Evolutionary conservation across 2,329 filamentous ascomycete genomes (phyloP), one percentile per base, ranked within the genome.

Genomic region (Didymella segeticola): DNA sequence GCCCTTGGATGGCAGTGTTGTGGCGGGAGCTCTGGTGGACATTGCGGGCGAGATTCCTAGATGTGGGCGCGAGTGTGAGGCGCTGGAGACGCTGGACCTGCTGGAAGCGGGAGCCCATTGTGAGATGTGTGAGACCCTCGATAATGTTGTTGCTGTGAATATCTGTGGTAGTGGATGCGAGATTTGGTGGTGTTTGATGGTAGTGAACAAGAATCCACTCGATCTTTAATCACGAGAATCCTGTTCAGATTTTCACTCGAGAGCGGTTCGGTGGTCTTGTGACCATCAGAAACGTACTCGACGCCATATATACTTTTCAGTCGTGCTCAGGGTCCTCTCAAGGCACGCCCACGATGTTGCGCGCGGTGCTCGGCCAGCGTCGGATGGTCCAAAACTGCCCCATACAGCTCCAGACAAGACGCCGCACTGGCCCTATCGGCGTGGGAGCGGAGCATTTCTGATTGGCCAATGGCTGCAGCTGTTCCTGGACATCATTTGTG

Each of bases 1-100:
- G 56, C 19, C 64, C 57, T 30, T 62, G 67, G 6, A 69, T 39
- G 14, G 70, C 66, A 46, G 67, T 68, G 65, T 71, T 53, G 47
- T 62, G 67, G 22, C 64, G 63, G 34, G 67, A 62, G 62, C 64
- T 70, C 37, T 66, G 67, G 50, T 71, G 69, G 15, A 73, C 69
- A 52, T 68, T 62, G 36, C 70, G 67, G 9, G 63, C 47, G 26
- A 70, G 53, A 8, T 56, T 57, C 19, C 62, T 65, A 31, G 55
- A 52, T 42, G 61, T 53, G n/a, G 65, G 60, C 19, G 62, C 43
- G 39, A 62, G 45, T 23, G 67, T 57, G 19, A 65, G 43, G 42
- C 61, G 38, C 50, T 68, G 56, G 15, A 71, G 58, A 41, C 60
- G 64, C 46, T 60, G 60, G 23, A 68, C 49, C 25, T 62, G 61